phyloP scores from a whole-genome alignment of 805 yeast species.

The Zygotorulaspora danielsina region DNA sequence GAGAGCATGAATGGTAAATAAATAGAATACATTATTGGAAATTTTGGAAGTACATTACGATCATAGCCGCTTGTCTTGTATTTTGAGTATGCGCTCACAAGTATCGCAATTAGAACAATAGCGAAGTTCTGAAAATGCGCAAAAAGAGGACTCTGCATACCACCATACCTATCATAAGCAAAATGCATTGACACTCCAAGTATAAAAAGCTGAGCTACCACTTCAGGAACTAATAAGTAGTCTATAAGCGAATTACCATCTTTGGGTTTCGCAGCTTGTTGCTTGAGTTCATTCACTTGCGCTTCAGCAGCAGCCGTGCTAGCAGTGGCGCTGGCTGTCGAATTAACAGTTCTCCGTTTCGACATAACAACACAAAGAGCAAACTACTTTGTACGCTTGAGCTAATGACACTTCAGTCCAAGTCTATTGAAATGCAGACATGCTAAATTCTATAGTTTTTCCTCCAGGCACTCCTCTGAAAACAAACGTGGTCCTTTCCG shows the following conservation, averaged over 20 bases:
- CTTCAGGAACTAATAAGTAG: constrained; percentile 21
- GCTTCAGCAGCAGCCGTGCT: constrained; percentile 1
- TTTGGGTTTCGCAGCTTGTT: not conserved
- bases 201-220: constrained; percentile 26
- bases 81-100: constrained; percentile 15
- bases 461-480: no score
- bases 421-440: no score
- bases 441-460: no score
- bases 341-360: not conserved
- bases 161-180: constrained; percentile 17
- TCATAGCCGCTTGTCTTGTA: constrained; percentile 7
- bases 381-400: no score
- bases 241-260: constrained; percentile 15
- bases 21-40: constrained; percentile 35
- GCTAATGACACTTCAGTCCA: no score
- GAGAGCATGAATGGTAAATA: constrained; percentile 35
- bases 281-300: not conserved
- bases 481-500: no score
- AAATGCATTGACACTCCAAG: constrained; percentile 25
- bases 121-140: constrained; percentile 22
- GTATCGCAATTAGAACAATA: constrained; percentile 22
- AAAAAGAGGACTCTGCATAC: constrained; percentile 14
- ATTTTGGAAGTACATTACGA: constrained; percentile 25
- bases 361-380: not conserved
- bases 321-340: constrained; percentile 1